Conservation (phyloP, 2,329 filamentous ascomycete genomes). For the Fusarium camptoceras region DNA sequence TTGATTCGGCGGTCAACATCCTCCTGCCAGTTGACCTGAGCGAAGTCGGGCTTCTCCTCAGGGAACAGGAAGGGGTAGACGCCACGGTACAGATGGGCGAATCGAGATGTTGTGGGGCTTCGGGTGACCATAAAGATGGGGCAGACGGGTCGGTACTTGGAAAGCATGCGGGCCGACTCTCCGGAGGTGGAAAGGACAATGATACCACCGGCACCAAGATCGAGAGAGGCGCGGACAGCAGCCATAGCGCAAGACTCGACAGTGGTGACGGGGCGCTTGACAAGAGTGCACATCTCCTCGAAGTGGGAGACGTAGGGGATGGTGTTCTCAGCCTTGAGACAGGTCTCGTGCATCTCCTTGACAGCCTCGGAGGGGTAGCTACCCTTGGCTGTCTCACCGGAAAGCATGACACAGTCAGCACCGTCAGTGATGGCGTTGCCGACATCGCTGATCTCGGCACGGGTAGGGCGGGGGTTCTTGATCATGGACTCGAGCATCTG, state of each 20-base stretch:
- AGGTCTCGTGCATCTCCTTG: constrained; percentile 98
- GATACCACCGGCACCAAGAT: constrained; percentile 96
- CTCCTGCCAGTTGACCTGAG: constrained; percentile 95
- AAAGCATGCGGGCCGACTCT: constrained; percentile 91
- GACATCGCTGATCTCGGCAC: constrained; percentile 98
- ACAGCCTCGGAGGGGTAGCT: constrained; percentile 93
- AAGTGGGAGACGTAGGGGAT: constrained; percentile 98
- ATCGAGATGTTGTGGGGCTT: constrained; percentile 84
- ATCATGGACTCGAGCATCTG: constrained; percentile 99
- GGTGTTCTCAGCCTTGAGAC: constrained; percentile 94
- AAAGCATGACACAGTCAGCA: constrained; percentile 99
- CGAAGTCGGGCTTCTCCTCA: constrained; percentile 94
- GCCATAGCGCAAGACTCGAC: constrained; percentile 97
- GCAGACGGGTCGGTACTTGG: constrained; percentile 98
- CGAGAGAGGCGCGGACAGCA: constrained; percentile 92
- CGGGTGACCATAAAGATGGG: constrained; percentile 99
- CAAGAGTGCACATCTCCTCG: constrained; percentile 89
- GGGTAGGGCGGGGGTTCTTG: constrained; percentile 97
- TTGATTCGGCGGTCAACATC: constrained; percentile 97
- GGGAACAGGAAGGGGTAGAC: constrained; percentile 98
- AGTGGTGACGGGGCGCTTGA: constrained; percentile 84
- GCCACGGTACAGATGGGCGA: constrained; percentile 94
- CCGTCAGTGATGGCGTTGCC: constrained; percentile 98
- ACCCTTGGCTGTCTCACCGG: constrained; percentile 98
- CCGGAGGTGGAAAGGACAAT: constrained; percentile 96